Evolutionary conservation across 805 yeast species (phyloP).

Genomic region (Nakazawaea holstii): DNA sequence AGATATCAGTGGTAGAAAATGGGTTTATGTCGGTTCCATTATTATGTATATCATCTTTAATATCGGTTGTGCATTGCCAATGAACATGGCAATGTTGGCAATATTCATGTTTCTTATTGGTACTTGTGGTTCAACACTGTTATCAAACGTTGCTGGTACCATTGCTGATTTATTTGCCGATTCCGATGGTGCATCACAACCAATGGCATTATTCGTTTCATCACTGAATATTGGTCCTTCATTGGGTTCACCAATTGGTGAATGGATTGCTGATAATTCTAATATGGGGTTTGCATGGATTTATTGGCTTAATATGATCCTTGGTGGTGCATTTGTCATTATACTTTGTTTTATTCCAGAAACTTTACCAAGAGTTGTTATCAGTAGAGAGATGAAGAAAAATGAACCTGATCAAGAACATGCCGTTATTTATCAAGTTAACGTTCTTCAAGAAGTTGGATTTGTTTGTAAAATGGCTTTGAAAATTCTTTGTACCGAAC

Average conservation of each 20-base stretch:
- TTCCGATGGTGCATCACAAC: slow-evolving; percentile 29
- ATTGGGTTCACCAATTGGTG: slow-evolving; percentile 31
- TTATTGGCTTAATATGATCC: slow-evolving; percentile 26
- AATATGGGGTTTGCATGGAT: slow-evolving; percentile 27
- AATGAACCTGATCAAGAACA: slow-evolving; percentile 17
- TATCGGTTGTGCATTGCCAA: slow-evolving; percentile 29
- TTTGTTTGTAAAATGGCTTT: slow-evolving; percentile 27
- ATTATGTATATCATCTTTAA: slow-evolving; percentile 23
- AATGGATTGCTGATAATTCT: slow-evolving; percentile 25
- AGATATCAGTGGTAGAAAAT: slow-evolving; percentile 30
- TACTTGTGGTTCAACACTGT: slow-evolving; percentile 25
- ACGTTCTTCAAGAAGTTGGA: slow-evolving; percentile 22
- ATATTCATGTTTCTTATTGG: slow-evolving; percentile 28
- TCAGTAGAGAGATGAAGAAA: slow-evolving; percentile 22
- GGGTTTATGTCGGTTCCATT: slow-evolving; percentile 28
- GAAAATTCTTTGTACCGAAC: slow-evolving; percentile 29
- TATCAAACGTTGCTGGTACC: slow-evolving; percentile 30
- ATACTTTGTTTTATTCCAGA: slow-evolving; percentile 24
- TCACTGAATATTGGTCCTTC: slow-evolving; percentile 31
- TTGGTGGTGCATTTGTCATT: slow-evolving; percentile 22
- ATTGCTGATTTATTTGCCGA: slow-evolving; percentile 29
- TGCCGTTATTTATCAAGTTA: slow-evolving; percentile 17
- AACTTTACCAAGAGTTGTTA: slow-evolving; percentile 30
- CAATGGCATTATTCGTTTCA: slow-evolving; percentile 29
- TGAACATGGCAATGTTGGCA: slow-evolving; percentile 27